A percentile compares a stretch with the other conserved stretches of the same genome.
Conservation (phyloP, 345 rosid species). For the Eucalyptus sp. region DNA sequence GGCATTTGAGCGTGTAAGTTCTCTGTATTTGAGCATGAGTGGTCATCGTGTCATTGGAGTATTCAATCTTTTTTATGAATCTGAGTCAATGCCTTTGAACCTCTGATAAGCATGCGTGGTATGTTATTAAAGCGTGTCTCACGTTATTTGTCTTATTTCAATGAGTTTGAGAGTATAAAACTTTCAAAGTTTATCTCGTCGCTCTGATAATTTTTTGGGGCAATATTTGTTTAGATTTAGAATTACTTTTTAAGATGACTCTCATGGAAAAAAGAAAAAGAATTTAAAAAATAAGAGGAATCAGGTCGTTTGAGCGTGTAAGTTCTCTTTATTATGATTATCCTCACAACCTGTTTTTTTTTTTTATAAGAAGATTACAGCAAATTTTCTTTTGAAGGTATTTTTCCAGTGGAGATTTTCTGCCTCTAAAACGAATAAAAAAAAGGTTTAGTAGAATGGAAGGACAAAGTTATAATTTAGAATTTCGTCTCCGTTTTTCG, state of each 20-base stretch:
- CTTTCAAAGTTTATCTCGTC: too few species aligned
- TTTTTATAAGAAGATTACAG: background rate
- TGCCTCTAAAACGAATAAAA: background rate
- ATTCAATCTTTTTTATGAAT: background rate
- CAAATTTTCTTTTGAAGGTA: background rate
- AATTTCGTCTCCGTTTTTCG: background rate
- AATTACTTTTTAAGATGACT: background rate
- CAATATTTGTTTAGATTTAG: too few species aligned
- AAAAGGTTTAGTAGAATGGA: background rate
- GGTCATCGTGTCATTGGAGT: too few species aligned
- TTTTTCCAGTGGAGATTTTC: background rate
- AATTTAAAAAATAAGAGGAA: fast-evolving
- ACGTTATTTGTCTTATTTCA: background rate
- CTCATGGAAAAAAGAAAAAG: background rate
- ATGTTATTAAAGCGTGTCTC: background rate
- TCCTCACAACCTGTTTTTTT: background rate
- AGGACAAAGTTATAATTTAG: background rate
- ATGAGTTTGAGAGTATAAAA: background rate
- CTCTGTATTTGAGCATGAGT: too few species aligned
- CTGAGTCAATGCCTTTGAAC: background rate
- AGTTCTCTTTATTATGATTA: background rate
- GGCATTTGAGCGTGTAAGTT: background rate
- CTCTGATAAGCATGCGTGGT: background rate
- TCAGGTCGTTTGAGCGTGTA: background rate
- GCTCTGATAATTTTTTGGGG: too few species aligned